A percentile compares a stretch with the other conserved stretches of the same genome.
Evolutionary conservation across 2,329 filamentous ascomycete species (phyloP).

Genomic region (Epichloe typhina): DNA sequence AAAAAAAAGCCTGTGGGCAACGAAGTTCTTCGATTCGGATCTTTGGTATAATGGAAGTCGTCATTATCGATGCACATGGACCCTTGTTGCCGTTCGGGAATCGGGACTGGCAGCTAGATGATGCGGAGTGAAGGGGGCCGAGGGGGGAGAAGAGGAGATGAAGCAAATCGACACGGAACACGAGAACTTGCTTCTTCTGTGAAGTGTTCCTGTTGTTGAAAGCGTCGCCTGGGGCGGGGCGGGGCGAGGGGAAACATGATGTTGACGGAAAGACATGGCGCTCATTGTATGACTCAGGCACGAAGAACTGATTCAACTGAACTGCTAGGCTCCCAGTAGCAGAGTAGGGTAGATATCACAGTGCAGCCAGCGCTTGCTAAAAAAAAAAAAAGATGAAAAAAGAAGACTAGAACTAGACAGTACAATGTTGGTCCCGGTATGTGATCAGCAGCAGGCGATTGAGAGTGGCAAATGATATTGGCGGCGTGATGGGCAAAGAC

Average conservation of each 20-base stretch:
- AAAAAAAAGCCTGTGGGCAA: neutral
- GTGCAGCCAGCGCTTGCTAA: neutral
- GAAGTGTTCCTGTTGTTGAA: too few species aligned
- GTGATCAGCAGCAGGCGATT: neutral
- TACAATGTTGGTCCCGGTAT: neutral
- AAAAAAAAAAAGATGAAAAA: neutral
- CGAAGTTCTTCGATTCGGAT: neutral
- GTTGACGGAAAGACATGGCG: too few species aligned
- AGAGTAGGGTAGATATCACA: neutral
- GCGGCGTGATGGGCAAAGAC: neutral
- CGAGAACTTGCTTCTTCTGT: too few species aligned
- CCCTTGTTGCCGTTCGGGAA: neutral
- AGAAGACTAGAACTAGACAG: neutral
- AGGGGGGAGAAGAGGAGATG: neutral
- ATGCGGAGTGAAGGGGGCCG: neutral
- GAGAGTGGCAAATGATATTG: neutral
- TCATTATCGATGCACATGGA: neutral
- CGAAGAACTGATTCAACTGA: too few species aligned
- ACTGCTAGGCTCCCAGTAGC: too few species aligned
- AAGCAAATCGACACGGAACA: neutral
- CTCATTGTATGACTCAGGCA: too few species aligned
- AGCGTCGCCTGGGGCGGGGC: too few species aligned
- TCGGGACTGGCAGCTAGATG: neutral
- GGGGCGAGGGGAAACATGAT: too few species aligned
- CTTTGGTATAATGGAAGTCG: neutral